Evolutionary conservation across 73 alveolate genomes (phyloP).

Genomic region (Paramecium octaurelia): DNA sequence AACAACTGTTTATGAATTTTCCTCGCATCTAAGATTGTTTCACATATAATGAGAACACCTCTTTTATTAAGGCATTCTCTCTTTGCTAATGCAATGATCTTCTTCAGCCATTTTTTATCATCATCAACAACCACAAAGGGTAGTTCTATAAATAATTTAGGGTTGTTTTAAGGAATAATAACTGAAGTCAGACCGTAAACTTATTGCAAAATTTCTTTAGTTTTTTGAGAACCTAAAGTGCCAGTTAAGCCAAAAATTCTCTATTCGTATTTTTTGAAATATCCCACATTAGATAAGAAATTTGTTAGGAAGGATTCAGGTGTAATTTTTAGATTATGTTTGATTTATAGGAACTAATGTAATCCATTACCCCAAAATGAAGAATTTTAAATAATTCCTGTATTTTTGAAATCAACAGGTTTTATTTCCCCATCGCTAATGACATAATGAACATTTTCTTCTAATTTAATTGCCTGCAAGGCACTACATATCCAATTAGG

Average conservation of each 20-base stretch:
- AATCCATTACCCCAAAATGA: constrained; percentile 56
- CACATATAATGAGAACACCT: constrained; percentile 60
- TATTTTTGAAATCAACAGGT: constrained; percentile 26
- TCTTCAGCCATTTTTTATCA: background rate
- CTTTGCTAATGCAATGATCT: background rate
- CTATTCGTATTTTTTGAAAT: background rate
- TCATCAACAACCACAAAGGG: background rate
- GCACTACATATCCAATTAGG: constrained; percentile 10
- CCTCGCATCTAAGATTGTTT: constrained; percentile 34
- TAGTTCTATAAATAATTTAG: background rate
- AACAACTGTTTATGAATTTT: background rate
- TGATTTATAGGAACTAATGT: constrained; percentile 47
- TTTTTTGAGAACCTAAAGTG: constrained; percentile 13
- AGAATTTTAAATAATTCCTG: constrained; percentile 23
- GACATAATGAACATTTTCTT: background rate
- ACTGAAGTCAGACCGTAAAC: background rate
- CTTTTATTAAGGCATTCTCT: background rate
- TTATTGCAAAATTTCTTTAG: background rate
- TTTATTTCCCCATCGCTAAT: background rate
- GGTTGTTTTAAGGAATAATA: background rate
- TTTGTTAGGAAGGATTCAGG: constrained; percentile 42
- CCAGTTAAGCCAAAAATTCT: constrained; percentile 39
- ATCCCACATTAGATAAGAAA: constrained; percentile 20
- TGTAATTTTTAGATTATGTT: background rate
- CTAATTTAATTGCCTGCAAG: background rate